These are phyloP conservation scores for Moringa oleifera DNA, from an alignment of 345 rosid species.

Conservation along the genomic window DNA sequence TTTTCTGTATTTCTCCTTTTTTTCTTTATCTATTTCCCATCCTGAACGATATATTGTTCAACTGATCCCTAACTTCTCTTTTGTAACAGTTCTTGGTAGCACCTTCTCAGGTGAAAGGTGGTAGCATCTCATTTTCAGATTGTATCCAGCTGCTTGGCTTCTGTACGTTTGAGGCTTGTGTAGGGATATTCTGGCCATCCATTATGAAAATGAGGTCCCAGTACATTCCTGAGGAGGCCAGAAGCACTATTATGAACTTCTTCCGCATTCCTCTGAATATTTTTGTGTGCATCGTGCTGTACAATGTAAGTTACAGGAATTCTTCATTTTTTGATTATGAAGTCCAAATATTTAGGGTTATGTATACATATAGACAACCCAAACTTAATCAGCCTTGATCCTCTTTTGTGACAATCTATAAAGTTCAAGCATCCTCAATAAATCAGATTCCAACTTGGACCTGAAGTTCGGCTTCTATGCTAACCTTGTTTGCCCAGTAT, in stretches of 20 bases:
- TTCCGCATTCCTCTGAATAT: conserved; percentile 94
- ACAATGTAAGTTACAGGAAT: conserved; percentile 54
- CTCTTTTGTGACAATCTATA: neutral
- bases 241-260: conserved; percentile 98
- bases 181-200: conserved; percentile 95
- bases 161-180: conserved; percentile 90
- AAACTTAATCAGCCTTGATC: neutral
- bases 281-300: conserved; percentile 82
- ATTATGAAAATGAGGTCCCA: conserved; percentile 99
- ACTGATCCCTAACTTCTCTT: conserved; percentile 10
- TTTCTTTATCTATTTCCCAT: too few species aligned
- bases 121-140: conserved; percentile 65
- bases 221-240: conserved; percentile 95
- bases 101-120: conserved; percentile 65
- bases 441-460: neutral
- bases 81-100: conserved; percentile 56
- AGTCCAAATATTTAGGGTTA: neutral
- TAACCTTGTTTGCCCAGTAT: too few species aligned
- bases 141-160: conserved; percentile 81
- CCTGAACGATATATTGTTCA: neutral
- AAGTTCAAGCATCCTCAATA: neutral
- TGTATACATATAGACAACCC: neutral
- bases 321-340: neutral
- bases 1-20: neutral
- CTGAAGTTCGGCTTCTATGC: neutral